These are phyloP conservation scores for Salix dunnii DNA, from an alignment of 345 rosid genomes.

Conservation along the genomic window DNA sequence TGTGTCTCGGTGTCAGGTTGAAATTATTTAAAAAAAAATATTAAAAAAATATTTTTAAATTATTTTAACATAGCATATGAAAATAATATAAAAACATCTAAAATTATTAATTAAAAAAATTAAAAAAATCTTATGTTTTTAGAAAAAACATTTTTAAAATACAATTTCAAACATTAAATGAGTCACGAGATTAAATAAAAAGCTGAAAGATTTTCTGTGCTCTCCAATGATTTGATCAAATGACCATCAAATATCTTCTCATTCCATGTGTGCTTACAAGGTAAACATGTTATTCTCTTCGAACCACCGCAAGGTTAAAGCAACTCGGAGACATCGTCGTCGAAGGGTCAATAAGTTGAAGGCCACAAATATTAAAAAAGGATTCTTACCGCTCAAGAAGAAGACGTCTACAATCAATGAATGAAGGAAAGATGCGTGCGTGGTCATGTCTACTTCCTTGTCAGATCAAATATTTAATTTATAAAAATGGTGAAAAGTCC, in stretches of 20 bases:
- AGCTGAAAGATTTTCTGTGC: background rate
- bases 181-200: no score
- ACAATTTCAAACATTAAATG: no score
- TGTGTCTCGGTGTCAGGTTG: no score
- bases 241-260: background rate
- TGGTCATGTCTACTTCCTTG: background rate
- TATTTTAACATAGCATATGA: no score
- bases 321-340: background rate
- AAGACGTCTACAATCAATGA: background rate
- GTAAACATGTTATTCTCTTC: background rate
- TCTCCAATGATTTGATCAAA: background rate
- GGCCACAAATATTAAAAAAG: background rate
- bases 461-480: background rate
- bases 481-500: background rate
- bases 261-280: background rate
- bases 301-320: background rate
- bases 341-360: constrained; percentile 5
- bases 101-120: no score
- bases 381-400: background rate
- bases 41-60: no score
- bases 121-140: no score
- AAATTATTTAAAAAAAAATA: no score
- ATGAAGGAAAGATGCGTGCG: background rate
- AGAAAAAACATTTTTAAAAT: no score
- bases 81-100: no score